Evolutionary conservation across 1,284 basidiomycete species (phyloP).

Genomic region (Cryptococcus jaspeensis): DNA sequence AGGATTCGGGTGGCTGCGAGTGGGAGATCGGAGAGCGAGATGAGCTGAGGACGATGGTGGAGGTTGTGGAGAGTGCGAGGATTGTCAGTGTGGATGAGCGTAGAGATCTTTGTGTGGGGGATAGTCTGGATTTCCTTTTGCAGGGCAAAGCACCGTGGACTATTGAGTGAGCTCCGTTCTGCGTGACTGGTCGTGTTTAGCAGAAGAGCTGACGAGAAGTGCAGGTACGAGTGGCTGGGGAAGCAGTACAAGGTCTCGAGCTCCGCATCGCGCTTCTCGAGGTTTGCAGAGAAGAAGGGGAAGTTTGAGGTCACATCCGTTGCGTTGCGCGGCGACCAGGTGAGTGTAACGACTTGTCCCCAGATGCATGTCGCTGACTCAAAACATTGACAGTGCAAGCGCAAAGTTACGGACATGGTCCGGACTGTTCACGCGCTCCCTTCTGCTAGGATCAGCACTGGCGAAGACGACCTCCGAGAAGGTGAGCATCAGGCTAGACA

Average conservation of each 20-base stretch:
- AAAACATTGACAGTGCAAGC: conserved; percentile 30
- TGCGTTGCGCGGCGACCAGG: conserved; percentile 81
- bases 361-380: conserved; percentile 2
- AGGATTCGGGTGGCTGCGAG: conserved; percentile 66
- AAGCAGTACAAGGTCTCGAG: conserved; percentile 72
- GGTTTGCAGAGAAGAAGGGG: conserved; percentile 76
- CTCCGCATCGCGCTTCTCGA: conserved; percentile 74
- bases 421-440: conserved; percentile 81
- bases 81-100: conserved; percentile 79
- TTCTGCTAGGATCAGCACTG: conserved; percentile 80
- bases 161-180: conserved; percentile 61
- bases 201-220: conserved; percentile 1
- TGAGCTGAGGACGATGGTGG: conserved; percentile 67
- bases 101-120: conserved; percentile 85
- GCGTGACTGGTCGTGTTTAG: not conserved
- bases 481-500: conserved; percentile 46
- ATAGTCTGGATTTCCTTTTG: conserved; percentile 84
- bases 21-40: conserved; percentile 67
- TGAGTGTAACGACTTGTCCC: conserved; percentile 13
- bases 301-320: conserved; percentile 79
- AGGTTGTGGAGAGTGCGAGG: conserved; percentile 91
- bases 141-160: conserved; percentile 97
- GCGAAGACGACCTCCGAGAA: conserved; percentile 86
- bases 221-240: conserved; percentile 76
- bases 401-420: conserved; percentile 70